Evolutionary conservation across 208 protist species (phyloP), one percentile per base, ranked within the genome.

Genomic region (Trypanosoma cruzi): DNA sequence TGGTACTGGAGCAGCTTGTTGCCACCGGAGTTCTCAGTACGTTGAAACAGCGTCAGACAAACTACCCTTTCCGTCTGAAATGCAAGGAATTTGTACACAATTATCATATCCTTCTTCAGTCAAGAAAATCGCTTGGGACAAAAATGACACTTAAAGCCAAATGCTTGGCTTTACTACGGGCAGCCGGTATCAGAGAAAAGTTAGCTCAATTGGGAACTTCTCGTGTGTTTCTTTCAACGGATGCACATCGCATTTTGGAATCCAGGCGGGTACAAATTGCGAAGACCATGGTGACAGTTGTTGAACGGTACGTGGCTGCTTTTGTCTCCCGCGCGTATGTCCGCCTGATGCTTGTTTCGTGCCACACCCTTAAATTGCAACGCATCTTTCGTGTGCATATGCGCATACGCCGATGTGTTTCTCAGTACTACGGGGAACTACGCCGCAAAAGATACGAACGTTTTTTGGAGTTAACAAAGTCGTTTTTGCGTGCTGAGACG

Each of bases 1-100:
- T 71, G 1, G 65, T 81, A 0, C 60, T 81, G 42, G 74, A 79
- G 34, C 82, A 89, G 61, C 49, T 89, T 26, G 73, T 68, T 48
- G 75, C 60, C 10, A 72, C 69, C 49, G 80, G 80, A 29, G 76
- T 89, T 5, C 36, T 89, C 4, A 81, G 84, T 36, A 86, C 77
- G n/a, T 63, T 89, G 52, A 49, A 4, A 31, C 70, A 75, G 49
- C 70, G 70, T 29, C 70, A 66, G 29, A 40, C 18, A n/a, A 75
- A 75, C 53, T 75, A 57, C 22, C 70, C 70, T 4, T 68, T 68
- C 54, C 70, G 70, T 7, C 60, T 34, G 29, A 22, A 16, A 0
- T 58, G 29, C 29, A n/a, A 55, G 18, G 61, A 64, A 2, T 75
- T 75, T 67, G 18, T 62, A 5, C 29, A 36, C 32, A 26, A 52